Evolutionary conservation across 1,139 yeast genomes (phyloP).

Genomic region (Schizosaccharomyces versatilis): DNA sequence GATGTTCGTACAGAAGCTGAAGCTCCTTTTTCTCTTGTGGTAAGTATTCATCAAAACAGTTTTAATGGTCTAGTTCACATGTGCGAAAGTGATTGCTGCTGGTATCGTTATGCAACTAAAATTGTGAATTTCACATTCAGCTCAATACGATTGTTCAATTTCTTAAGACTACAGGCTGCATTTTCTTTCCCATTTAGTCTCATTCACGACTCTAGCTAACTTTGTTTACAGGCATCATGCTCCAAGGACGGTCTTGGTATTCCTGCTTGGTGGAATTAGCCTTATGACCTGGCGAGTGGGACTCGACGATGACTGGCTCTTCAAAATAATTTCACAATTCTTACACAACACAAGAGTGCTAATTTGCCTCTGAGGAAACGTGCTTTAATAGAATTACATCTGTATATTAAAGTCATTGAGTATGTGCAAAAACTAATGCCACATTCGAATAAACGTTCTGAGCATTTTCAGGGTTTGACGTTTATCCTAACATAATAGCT

Average conservation of each 20-base stretch:
- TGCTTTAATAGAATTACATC: too few species aligned
- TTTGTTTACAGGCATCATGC: conserved; percentile 6
- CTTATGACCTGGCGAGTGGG: not conserved
- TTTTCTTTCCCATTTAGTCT: too few species aligned
- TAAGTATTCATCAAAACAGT: not conserved
- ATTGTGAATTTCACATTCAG: not conserved
- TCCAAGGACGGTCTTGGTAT: conserved; percentile 10
- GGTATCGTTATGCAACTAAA: conserved; percentile 3
- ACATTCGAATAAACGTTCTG: too few species aligned
- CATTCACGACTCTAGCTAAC: not conserved
- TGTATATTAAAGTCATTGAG: too few species aligned
- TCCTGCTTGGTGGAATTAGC: conserved; percentile 9
- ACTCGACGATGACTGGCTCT: not conserved
- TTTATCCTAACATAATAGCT: too few species aligned
- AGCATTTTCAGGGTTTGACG: too few species aligned
- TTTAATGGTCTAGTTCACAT: not conserved
- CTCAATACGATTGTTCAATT: too few species aligned
- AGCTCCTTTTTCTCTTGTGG: not conserved
- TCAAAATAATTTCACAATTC: not conserved
- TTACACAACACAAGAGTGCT: too few species aligned
- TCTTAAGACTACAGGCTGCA: too few species aligned
- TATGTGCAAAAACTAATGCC: too few species aligned
- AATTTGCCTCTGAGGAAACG: too few species aligned
- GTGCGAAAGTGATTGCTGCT: conserved; percentile 3
- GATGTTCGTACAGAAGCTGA: not conserved